Conservation (phyloP, 352 stramenopile species). For the Blastocystis sp. region DNA sequence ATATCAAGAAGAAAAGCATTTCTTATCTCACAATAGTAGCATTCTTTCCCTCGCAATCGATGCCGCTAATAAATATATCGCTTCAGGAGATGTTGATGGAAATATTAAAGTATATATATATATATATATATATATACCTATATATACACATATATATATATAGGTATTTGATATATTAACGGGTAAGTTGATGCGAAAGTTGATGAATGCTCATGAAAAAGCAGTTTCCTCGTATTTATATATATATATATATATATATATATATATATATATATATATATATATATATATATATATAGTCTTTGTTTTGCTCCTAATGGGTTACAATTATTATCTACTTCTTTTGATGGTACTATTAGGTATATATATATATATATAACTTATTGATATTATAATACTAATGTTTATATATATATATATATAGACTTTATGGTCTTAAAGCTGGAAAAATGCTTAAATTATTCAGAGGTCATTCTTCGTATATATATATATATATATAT, state of each 20-base stretch:
- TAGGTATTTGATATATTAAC: background rate
- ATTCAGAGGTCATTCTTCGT: constrained; percentile 47
- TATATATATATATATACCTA: too few species aligned
- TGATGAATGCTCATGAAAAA: constrained; percentile 58
- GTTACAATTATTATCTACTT: constrained; percentile 64
- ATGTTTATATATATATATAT: constrained; percentile 41
- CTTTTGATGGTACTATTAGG: constrained; percentile 64
- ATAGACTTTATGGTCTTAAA: constrained; percentile 65
- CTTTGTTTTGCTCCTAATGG: constrained; percentile 65
- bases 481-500: background rate
- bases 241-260: constrained; percentile 54
- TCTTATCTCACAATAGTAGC: too few species aligned
- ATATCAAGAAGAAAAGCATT: too few species aligned
- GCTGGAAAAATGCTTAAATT: constrained; percentile 70
- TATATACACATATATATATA: too few species aligned
- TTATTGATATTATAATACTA: constrained; percentile 53
- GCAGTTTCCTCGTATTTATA: constrained; percentile 62
- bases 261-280: constrained; percentile 48
- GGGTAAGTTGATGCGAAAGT: constrained; percentile 73
- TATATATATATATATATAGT: constrained; percentile 58
- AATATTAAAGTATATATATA: too few species aligned
- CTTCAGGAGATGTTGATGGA: too few species aligned
- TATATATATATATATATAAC: background rate
- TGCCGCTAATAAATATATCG: too few species aligned
- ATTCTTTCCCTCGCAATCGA: too few species aligned